Conservation (phyloP, 345 rosid species). For the Eucalyptus sp. region DNA sequence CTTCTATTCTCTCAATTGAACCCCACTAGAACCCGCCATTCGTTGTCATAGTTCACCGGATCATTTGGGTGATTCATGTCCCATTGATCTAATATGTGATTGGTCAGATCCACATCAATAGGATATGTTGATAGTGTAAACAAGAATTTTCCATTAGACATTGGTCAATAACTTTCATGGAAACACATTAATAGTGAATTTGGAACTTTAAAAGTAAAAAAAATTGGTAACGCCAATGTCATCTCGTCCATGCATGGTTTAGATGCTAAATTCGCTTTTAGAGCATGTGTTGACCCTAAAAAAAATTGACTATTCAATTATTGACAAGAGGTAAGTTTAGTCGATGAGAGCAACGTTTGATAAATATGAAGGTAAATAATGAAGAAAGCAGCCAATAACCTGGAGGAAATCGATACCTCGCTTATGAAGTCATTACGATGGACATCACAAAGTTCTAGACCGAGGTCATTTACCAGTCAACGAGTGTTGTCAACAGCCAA, state of each 20-base stretch:
- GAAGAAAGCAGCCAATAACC: neutral
- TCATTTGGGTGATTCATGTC: neutral
- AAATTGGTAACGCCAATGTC: no score
- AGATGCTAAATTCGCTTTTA: no score
- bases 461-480: neutral
- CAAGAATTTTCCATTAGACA: neutral
- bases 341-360: no score
- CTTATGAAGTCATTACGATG: neutral
- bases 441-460: neutral
- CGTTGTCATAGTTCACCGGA: neutral
- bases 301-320: no score
- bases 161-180: no score
- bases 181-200: no score
- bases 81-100: neutral
- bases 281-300: no score
- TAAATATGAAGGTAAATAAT: no score
- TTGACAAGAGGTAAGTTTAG: no score
- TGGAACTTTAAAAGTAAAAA: no score
- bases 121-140: neutral
- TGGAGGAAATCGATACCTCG: neutral
- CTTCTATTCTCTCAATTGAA: neutral
- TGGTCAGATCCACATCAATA: neutral
- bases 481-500: neutral
- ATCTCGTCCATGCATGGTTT: no score
- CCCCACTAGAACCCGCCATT: neutral